Evolutionary conservation across 2,329 filamentous ascomycete genomes (phyloP), one percentile per base, ranked within the genome.

Genomic region (Aspergillus unguis): DNA sequence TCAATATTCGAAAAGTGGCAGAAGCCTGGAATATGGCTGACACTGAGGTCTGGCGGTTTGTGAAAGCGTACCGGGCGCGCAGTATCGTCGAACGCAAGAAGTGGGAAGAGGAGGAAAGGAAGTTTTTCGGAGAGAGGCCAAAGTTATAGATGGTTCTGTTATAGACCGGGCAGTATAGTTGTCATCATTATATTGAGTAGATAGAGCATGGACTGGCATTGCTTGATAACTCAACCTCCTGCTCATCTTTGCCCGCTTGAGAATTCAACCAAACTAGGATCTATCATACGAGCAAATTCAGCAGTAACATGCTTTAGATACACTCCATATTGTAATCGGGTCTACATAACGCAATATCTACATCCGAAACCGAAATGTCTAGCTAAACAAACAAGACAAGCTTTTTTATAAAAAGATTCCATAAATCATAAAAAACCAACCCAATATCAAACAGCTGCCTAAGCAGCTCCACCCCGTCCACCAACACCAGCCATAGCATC

Each of bases 21-120:
- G 76, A 78, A 63, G 75, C 75, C 32, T 78, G 76, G 84, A 85
- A 84, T 62, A 59, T 85, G 58, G 82, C 80, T 2, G 84, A 86
- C 61, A 80, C 81, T 3, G 84, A 86, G 65, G 77, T 79, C 6
- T 86, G 84, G 84, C 79, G 79, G 56, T 86, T 86, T 64, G 78
- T 83, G 26, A 72, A 81, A 50, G 83, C 83, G 5, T 85, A 76
- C 61, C 74, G 77, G 43, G 83, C 82, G 29, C 71, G 83, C 57
- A 74, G 78, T 50, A 67, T 78, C 10, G 74, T 84, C 37, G 82
- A 85, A 68, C 70, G 82, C 52, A 67, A 75, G 66, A 74, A 76
- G 61, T 86, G 83, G 81, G 79, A 85, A 63, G 75, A 84, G 51
- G 81, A 84, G 55, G 83, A 85, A 69, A 74, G 75, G 58, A 69